A percentile compares a stretch with the other conserved stretches of the same genome.
These are phyloP conservation scores for Nectriaceae sp. DNA, from an alignment of 2,329 filamentous ascomycete species.

Conservation along the genomic window DNA sequence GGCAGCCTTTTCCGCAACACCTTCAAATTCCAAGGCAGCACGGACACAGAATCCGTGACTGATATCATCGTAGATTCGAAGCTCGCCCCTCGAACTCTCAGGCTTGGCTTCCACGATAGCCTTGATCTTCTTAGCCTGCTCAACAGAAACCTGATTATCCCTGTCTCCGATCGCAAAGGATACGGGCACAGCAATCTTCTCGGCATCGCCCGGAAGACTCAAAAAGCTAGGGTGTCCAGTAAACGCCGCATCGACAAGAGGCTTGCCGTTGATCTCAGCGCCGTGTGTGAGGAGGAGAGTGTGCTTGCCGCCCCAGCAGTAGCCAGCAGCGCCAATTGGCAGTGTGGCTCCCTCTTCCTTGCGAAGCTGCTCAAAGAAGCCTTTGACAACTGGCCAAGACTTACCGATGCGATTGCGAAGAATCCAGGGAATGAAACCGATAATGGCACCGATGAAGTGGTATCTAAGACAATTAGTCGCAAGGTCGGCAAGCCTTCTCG, in stretches of 20 bases:
- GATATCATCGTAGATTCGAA: slow-evolving; percentile 38
- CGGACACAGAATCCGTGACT: slow-evolving; percentile 45
- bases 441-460: slow-evolving; percentile 25
- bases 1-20: slow-evolving; percentile 28
- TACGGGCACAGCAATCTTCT: slow-evolving; percentile 45
- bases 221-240: slow-evolving; percentile 55
- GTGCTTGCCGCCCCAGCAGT: slow-evolving; percentile 65
- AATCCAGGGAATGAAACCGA: slow-evolving; percentile 34
- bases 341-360: slow-evolving; percentile 31
- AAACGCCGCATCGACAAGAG: slow-evolving; percentile 54
- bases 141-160: slow-evolving; percentile 41
- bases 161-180: slow-evolving; percentile 48
- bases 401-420: slow-evolving; percentile 32
- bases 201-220: slow-evolving; percentile 47
- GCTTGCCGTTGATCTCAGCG: slow-evolving; percentile 29
- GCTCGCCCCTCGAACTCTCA: slow-evolving; percentile 36
- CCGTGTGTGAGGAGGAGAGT: slow-evolving; percentile 49
- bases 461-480: slow-evolving; percentile 20
- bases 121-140: slow-evolving; percentile 36
- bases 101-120: slow-evolving; percentile 37
- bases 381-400: slow-evolving; percentile 35
- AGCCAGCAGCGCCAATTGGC: slow-evolving; percentile 56
- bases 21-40: slow-evolving; percentile 28
- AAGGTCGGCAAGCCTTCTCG: not conserved
- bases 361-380: slow-evolving; percentile 40